Base-by-base conservation (phyloP, 2,329 filamentous ascomycete genomes). In the Pyricularia pennisetigena region DNA sequence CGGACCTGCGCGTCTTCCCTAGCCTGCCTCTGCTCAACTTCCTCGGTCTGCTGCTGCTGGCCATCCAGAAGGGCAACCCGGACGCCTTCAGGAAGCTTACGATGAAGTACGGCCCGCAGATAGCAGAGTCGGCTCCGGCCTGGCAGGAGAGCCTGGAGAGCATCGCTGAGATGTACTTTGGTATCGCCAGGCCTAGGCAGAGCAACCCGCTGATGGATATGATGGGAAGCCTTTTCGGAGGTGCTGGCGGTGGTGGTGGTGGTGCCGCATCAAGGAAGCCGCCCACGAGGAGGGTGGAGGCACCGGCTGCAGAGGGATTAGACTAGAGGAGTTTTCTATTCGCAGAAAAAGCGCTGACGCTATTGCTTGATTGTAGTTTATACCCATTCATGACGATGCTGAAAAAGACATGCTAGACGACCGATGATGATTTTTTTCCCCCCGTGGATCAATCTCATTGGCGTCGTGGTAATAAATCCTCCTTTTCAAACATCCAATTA, bases 161-260 rank as follows among this genome's bases (percentile, higher is more conserved):
- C 78, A 89, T 99, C 74, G 94, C 91, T 65, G 94, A 99, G 81
- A 94, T 97, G 87, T 99, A 98, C 82, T 99, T 99, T 80, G 89
- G 89, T 49, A 96, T 99, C 77, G 87, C 89, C 81, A 90, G 93
- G 75, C 94, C 94, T 64, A 86, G 90, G 74, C 93, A 97, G 81
- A 91, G 90, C 71, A 98, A 98, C 78, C 94, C 94, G 3, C 82
- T 99, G 78, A 88, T 98, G 79, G 95, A 99, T 77, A 98, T 99
- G 94, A 96, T 99, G 91, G 94, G 93, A 65, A 94, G 88, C 71
- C 87, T 99, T 83, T 91, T 99, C 75, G 94, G 94, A 65, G 93
- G 93, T 24, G 90, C 88, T 7, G 86, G 84, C 26, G 82, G 82
- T 68, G 83, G 81, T 68, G 83, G 81, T 8, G 83, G 82, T 68